Evolutionary conservation across 768 basidiomycete genomes (phyloP).

Genomic region (Agrocybe pediades): DNA sequence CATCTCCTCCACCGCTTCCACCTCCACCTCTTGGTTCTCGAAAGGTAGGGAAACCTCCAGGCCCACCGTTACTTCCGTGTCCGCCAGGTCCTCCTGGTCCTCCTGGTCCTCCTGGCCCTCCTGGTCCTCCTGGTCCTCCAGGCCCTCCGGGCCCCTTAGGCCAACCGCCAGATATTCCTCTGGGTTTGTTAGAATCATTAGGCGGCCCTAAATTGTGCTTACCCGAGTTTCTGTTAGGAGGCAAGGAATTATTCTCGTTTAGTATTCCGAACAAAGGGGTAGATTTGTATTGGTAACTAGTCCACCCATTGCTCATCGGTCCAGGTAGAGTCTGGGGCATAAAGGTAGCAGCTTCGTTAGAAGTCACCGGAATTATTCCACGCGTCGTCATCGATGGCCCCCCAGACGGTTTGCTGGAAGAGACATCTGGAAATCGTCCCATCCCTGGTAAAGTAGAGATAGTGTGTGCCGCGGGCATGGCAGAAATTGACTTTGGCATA

Average conservation of each 20-base stretch:
- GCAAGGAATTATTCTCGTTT: no score
- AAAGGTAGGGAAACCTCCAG: background rate
- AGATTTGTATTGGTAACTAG: background rate
- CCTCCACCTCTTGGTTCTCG: background rate
- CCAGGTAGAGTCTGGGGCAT: no score
- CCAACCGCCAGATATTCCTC: background rate
- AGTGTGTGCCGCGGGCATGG: constrained; percentile 3
- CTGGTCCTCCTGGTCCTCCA: background rate
- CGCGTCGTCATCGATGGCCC: constrained; percentile 1
- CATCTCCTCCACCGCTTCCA: no score
- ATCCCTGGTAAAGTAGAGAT: constrained; percentile 11
- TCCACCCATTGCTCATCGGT: background rate
- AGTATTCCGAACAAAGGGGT: no score
- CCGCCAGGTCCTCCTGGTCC: no score
- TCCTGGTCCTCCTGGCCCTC: no score
- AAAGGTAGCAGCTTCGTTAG: no score
- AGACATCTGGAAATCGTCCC: background rate
- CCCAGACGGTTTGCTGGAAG: background rate
- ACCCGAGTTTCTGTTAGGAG: no score
- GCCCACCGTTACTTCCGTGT: no score
- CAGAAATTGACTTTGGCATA: constrained; percentile 1
- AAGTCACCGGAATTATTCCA: background rate
- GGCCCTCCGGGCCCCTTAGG: background rate
- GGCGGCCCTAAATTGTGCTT: no score
- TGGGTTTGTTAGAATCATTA: no score